Conservation (phyloP, 805 yeast species). For the Schwanniomyces occidentalis region DNA sequence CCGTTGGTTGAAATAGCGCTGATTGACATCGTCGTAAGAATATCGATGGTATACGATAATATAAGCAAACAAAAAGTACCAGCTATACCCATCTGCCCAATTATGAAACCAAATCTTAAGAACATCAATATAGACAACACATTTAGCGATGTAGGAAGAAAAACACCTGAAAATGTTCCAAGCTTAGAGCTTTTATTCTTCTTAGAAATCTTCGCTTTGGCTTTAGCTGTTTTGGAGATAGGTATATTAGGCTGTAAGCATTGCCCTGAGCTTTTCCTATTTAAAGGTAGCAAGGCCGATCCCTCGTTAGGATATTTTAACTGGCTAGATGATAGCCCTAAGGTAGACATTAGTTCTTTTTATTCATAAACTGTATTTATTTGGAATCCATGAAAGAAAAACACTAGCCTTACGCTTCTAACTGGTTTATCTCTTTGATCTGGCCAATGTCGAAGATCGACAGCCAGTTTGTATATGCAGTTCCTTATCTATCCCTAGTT, state of each 20-base stretch:
- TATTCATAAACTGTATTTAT: too few relatives aligned
- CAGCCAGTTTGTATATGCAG: too few relatives aligned
- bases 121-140: constrained; percentile 94
- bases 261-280: not conserved
- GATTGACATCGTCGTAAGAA: constrained; percentile 83
- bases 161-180: constrained; percentile 85
- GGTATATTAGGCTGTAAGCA: too few relatives aligned
- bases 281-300: constrained; percentile 1
- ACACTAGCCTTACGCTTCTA: too few relatives aligned
- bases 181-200: constrained; percentile 44
- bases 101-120: constrained; percentile 88
- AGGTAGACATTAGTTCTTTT: too few relatives aligned
- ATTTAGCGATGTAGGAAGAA: constrained; percentile 89
- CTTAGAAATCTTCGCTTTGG: not conserved
- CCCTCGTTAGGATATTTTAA: constrained; percentile 1
- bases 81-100: constrained; percentile 90
- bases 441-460: too few relatives aligned
- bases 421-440: too few relatives aligned
- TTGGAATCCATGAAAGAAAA: too few relatives aligned
- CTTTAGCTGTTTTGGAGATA: not conserved
- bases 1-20: constrained; percentile 98
- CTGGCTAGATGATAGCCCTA: not conserved
- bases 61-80: constrained; percentile 71
- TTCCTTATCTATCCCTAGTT: too few relatives aligned
- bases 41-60: constrained; percentile 76